Evolutionary conservation across 2,329 filamentous ascomycete species (phyloP).

Genomic region (Aspergillus jensenii): DNA sequence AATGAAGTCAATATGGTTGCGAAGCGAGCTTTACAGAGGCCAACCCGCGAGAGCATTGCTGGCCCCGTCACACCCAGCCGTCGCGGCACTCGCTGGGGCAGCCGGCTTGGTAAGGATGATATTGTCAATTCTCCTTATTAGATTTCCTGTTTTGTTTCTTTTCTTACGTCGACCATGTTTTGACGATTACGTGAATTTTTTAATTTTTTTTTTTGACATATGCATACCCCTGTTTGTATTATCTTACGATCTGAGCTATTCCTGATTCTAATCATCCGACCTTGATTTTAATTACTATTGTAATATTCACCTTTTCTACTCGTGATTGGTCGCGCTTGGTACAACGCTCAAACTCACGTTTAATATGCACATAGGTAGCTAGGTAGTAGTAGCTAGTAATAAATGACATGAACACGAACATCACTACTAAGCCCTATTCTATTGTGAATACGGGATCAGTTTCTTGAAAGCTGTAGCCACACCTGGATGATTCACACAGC

Average conservation of each 20-base stretch:
- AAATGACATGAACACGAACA: neutral
- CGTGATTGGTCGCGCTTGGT: neutral
- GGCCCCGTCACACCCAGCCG: conserved; percentile 49
- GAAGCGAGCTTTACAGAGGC: conserved; percentile 78
- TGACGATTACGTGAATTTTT: conserved; percentile 3
- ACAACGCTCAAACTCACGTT: neutral
- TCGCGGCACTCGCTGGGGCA: conserved; percentile 34
- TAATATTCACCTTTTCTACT: neutral
- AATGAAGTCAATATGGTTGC: conserved; percentile 99
- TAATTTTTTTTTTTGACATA: neutral
- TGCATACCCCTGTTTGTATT: conserved; percentile 12
- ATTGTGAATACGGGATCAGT: neutral
- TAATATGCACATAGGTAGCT: neutral
- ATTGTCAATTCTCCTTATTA: conserved; percentile 74
- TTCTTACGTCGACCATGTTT: conserved; percentile 5
- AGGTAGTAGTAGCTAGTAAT: neutral
- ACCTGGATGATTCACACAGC: too few relatives aligned
- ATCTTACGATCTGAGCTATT: neutral
- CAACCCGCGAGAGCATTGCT: conserved; percentile 91
- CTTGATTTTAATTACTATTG: neutral
- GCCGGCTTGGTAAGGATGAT: conserved; percentile 69
- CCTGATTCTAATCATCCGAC: neutral
- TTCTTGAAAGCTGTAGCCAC: neutral
- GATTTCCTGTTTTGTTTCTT: conserved; percentile 8
- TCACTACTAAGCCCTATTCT: neutral